Evolutionary conservation across 2,329 filamentous ascomycete genomes (phyloP), one percentile per base, ranked within the genome.

Genomic region (Rachicladosporium sp.): DNA sequence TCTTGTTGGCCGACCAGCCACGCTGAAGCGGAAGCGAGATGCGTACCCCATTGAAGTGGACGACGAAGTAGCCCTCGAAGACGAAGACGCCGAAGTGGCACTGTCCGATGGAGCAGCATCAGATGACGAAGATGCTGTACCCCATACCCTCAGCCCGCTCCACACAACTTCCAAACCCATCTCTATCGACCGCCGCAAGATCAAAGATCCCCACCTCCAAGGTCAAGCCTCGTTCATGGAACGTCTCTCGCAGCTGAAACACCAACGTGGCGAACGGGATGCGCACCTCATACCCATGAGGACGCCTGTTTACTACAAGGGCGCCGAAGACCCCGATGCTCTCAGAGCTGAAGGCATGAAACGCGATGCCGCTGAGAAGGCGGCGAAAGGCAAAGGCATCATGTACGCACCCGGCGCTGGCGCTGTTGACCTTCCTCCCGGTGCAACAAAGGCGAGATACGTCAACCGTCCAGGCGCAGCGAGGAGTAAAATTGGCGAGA

Each of bases 1-100:
- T 42, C 73, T 93, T 42, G 66, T 81, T 34, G 82, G 82, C 9
- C 73, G 67, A 27, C 77, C 80, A 46, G 75, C 76, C 43, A 52
- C 49, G 3, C 54, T 52, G 37, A 53, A 55, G 34, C 58, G 59
- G 10, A 59, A 62, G n/a, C 41, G 45, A 11, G 48, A 48, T 34
- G 35, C 37, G 2, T 35, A 41, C 11, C 11, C 30, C 4, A n/a
- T 41, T 5, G 39, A 36, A 6, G 12, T 33, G 21, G 41, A 45
- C 21, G 36, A 43, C 31, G 40, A 41, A 11, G 38, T 37, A 29
- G 38, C 42, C n/a, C n/a, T 33, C 7, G 36, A 35, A 19, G 37
- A 30, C 11, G 35, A 29, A n/a, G 33, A 38, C 9, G 31, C 15
- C 7, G 37, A 35, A 6, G 23, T 27, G 23, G 23, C 23, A 27